phyloP scores from a whole-genome alignment of 306 rosid species.

The Malus domestica region DNA sequence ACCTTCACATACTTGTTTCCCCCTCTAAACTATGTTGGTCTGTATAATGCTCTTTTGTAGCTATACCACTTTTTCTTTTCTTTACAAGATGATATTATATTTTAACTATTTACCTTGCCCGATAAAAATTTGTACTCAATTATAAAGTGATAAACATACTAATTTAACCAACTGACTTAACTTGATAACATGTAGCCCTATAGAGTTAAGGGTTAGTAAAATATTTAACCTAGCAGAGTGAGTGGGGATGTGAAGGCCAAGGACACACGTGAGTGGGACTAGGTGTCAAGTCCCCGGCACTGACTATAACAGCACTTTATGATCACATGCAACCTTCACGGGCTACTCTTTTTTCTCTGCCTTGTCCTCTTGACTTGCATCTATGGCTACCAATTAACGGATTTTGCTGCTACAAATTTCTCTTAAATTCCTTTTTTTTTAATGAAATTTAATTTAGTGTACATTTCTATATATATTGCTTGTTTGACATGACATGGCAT shows the following conservation, averaged over 20 bases:
- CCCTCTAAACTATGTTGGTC: not conserved
- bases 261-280: constrained; percentile 93
- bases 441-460: not conserved
- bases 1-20: too few species aligned
- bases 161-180: fast-evolving
- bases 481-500: too few species aligned
- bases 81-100: not conserved
- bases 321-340: constrained; percentile 99
- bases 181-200: not conserved
- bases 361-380: constrained; percentile 54
- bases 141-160: not conserved
- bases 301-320: constrained; percentile 77
- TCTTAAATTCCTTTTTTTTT: not conserved
- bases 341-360: constrained; percentile 29
- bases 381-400: constrained; percentile 16
- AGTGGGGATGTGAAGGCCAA: constrained; percentile 38
- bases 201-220: not conserved
- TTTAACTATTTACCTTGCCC: not conserved
- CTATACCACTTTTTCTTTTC: not conserved
- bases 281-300: constrained; percentile 63
- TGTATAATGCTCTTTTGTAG: not conserved
- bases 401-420: not conserved
- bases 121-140: fast-evolving
- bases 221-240: not conserved
- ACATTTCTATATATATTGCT: not conserved